Evolutionary conservation across 768 basidiomycete species (phyloP).

Genomic region (Panus rudis): DNA sequence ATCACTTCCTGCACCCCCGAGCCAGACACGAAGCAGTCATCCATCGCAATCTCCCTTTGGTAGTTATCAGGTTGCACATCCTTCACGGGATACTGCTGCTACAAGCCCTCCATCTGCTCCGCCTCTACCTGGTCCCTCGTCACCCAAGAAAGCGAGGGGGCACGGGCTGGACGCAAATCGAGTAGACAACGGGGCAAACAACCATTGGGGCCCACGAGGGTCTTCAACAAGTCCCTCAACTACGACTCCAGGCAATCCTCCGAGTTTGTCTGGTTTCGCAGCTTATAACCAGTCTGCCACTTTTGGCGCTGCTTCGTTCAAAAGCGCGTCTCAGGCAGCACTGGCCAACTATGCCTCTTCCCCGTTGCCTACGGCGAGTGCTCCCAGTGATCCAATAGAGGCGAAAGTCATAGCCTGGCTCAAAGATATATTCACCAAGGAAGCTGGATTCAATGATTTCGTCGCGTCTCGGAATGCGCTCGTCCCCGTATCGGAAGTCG

Average conservation of each 20-base stretch:
- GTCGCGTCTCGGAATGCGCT: conserved; percentile 33
- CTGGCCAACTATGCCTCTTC: conserved; percentile 3
- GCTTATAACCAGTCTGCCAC: not conserved
- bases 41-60: not conserved
- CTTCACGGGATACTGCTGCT: not conserved
- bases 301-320: not conserved
- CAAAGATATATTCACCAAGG: conserved; percentile 35
- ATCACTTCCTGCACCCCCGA: not conserved
- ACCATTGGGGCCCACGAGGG: not conserved
- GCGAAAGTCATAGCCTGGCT: conserved; percentile 38
- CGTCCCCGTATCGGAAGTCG: conserved; percentile 15
- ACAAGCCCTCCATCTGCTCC: not conserved
- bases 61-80: not conserved
- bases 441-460: conserved; percentile 39
- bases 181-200: no score
- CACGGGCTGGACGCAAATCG: no score
- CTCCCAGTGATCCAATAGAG: conserved; percentile 22
- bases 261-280: not conserved
- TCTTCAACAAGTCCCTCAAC: not conserved
- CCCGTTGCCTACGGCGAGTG: conserved; percentile 3
- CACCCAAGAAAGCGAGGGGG: not conserved
- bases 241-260: not conserved
- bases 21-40: not conserved
- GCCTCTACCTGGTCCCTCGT: not conserved
- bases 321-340: not conserved